A percentile compares a stretch with the other conserved stretches of the same genome.
Evolutionary conservation across 805 yeast genomes (phyloP).

Genomic region (Jamesozyma lodderae): DNA sequence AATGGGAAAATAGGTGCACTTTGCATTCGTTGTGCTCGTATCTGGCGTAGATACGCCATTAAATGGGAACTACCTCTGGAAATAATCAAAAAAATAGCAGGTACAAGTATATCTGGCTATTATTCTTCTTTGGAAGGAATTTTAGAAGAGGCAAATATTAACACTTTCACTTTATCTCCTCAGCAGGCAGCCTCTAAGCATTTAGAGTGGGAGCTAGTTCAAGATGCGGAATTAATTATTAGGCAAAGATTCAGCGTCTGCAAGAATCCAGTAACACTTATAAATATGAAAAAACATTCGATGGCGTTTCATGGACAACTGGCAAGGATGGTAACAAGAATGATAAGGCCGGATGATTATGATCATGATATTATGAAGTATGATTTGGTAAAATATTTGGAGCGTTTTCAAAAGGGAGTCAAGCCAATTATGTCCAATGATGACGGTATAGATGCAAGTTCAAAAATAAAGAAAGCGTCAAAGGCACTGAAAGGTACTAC

Average conservation of each 20-base stretch:
- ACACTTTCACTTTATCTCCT: constrained; percentile 11
- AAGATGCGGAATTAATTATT: constrained; percentile 50
- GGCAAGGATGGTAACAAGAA: constrained; percentile 13
- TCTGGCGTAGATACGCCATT: constrained; percentile 88
- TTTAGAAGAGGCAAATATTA: constrained; percentile 13
- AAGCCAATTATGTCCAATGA: too few relatives aligned
- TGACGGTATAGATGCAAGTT: neutral
- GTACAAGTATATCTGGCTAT: constrained; percentile 13
- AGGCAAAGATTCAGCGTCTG: constrained; percentile 37
- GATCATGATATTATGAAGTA: constrained; percentile 7
- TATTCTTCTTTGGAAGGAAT: constrained; percentile 12
- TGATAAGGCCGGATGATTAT: constrained; percentile 9
- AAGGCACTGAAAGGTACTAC: neutral
- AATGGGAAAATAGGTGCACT: constrained; percentile 44
- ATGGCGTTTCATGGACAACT: constrained; percentile 17
- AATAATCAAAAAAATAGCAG: constrained; percentile 40
- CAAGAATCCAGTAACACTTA: constrained; percentile 11
- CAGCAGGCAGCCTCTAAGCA: constrained; percentile 31
- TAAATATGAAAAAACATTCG: constrained; percentile 16
- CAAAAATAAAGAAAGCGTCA: neutral
- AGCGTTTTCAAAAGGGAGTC: too few relatives aligned
- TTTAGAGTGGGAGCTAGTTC: constrained; percentile 57
- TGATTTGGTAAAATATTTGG: constrained; percentile 13
- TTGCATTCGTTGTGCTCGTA: constrained; percentile 77
- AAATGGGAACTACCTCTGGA: constrained; percentile 76